Conservation (phyloP, 108 stramenopile species). For the Nitzschia putrida region DNA sequence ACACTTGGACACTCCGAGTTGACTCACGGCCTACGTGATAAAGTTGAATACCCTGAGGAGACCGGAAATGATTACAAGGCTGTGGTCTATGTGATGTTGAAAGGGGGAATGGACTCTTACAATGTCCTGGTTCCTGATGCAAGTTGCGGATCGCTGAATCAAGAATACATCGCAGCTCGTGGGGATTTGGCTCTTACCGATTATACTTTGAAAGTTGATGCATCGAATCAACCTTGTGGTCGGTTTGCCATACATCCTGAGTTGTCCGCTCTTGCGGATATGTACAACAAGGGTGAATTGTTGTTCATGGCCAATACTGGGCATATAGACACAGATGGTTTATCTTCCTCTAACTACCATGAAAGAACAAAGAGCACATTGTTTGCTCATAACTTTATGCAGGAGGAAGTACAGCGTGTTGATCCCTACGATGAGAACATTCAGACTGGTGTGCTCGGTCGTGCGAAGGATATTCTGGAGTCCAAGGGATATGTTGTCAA, state of each 20-base stretch:
- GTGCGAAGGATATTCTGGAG: conserved; percentile 27
- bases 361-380: conserved; percentile 35
- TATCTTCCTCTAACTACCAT: conserved; percentile 45
- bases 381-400: conserved; percentile 46
- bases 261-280: conserved; percentile 29
- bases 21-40: conserved; percentile 18
- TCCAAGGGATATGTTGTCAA: conserved; percentile 12
- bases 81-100: conserved; percentile 51
- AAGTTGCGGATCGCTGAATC: conserved; percentile 1
- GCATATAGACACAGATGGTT: conserved; percentile 42
- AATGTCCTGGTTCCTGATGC: conserved; percentile 55
- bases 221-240: conserved; percentile 54
- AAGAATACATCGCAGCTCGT: conserved; percentile 25
- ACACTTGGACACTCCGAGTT: conserved; percentile 29
- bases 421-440: conserved; percentile 20
- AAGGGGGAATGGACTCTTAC: conserved; percentile 56
- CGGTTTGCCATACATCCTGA: conserved; percentile 55
- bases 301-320: conserved; percentile 74
- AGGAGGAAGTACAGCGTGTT: conserved; percentile 30
- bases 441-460: conserved; percentile 39
- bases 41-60: conserved; percentile 11
- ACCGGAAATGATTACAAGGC: conserved; percentile 49
- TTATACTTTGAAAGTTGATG: conserved; percentile 16
- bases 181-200: conserved; percentile 9
- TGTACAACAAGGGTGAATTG: conserved; percentile 73